Conservation (phyloP, 352 stramenopile genomes). For the Globisporangium nodosum region DNA sequence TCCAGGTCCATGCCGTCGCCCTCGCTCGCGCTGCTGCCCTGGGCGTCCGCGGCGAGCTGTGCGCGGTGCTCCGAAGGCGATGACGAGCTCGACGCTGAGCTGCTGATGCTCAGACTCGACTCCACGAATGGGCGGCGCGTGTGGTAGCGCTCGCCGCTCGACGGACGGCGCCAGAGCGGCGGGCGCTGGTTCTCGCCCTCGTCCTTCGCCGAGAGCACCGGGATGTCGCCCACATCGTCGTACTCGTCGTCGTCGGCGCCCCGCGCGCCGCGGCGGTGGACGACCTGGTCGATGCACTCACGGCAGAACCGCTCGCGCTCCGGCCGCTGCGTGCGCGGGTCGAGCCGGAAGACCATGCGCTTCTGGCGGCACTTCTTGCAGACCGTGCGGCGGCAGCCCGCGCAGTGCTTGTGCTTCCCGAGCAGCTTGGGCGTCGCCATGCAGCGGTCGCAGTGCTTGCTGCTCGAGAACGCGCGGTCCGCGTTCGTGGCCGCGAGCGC, state of each 20-base stretch:
- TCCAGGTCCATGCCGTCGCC: neutral
- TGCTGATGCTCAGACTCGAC: neutral
- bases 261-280: conserved; percentile 8
- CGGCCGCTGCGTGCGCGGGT: conserved; percentile 34
- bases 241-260: conserved; percentile 2
- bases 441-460: conserved; percentile 44
- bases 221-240: conserved; percentile 25
- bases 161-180: neutral
- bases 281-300: conserved; percentile 48
- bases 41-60: neutral
- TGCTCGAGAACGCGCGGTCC: conserved; percentile 24
- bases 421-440: conserved; percentile 31
- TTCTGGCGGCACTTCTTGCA: conserved; percentile 42
- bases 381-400: conserved; percentile 51
- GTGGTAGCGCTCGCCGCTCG: neutral
- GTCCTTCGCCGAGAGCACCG: conserved; percentile 5
- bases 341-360: conserved; percentile 44
- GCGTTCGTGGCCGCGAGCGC: conserved; percentile 33
- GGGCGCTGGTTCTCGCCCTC: neutral
- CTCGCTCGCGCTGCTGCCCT: conserved; percentile 2
- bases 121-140: neutral
- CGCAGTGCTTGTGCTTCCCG: conserved; percentile 28
- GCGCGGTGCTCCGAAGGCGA: conserved; percentile 6
- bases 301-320: conserved; percentile 46
- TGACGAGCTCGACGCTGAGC: conserved; percentile 2